A percentile compares a stretch with the other conserved stretches of the same genome.
Conservation (phyloP, 768 basidiomycete species). For the Xerocomellus amylosporus region DNA sequence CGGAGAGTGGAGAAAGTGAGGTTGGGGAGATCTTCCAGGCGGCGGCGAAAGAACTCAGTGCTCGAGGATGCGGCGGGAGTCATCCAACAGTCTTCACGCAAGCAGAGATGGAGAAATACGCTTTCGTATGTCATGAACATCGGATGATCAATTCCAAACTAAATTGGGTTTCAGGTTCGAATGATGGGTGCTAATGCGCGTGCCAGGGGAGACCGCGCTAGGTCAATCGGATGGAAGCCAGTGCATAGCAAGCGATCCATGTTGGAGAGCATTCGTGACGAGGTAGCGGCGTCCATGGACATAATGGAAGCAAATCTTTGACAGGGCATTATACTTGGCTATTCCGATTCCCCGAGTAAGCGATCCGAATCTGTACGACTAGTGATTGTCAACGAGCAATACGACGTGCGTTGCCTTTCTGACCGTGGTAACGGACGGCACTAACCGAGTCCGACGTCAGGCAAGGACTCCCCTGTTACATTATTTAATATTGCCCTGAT, state of each 20-base stretch:
- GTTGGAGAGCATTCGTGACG: conserved; percentile 40
- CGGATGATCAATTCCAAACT: background rate
- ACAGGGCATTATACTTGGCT: background rate
- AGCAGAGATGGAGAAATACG: conserved; percentile 14
- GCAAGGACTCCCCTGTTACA: background rate
- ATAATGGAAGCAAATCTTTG: background rate
- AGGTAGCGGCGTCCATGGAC: conserved; percentile 32
- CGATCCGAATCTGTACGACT: background rate
- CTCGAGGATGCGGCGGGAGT: conserved; percentile 6
- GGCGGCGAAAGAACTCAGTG: conserved; percentile 39
- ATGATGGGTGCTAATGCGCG: conserved; percentile 20
- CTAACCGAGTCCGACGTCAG: conserved; percentile 1
- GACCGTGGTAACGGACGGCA: conserved; percentile 7
- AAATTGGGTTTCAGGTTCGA: conserved; percentile 6
- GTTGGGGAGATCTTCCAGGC: conserved; percentile 41
- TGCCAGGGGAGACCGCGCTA: conserved; percentile 19
- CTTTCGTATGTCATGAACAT: conserved; percentile 12
- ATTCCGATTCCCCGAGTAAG: background rate
- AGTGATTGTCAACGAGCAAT: background rate
- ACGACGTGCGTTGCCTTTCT: background rate
- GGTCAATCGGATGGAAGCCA: conserved; percentile 23
- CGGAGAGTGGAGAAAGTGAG: conserved; percentile 47
- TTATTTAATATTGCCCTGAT: background rate
- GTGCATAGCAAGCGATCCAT: conserved; percentile 39
- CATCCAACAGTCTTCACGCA: conserved; percentile 43